Evolutionary conservation across 768 basidiomycete genomes (phyloP).

Genomic region (Scleroderma citrinum): DNA sequence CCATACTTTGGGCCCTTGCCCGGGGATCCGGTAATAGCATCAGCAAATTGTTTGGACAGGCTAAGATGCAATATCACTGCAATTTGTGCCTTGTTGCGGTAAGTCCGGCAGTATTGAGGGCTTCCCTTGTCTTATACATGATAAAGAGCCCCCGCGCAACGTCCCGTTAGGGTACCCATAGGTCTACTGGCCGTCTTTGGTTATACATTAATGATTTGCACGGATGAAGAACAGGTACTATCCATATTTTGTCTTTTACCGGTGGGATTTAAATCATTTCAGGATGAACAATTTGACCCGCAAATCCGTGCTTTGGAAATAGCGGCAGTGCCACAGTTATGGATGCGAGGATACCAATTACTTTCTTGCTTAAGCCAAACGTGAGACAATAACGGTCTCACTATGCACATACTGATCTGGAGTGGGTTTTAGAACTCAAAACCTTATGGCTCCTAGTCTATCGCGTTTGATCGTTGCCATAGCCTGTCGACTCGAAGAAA

Average conservation of each 20-base stretch:
- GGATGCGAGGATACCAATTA: slow-evolving; percentile 48
- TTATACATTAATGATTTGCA: slow-evolving; percentile 43
- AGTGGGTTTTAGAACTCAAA: slow-evolving; percentile 38
- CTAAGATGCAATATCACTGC: slow-evolving; percentile 48
- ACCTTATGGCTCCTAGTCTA: slow-evolving; percentile 50
- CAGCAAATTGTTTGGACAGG: slow-evolving; percentile 57
- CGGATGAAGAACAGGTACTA: slow-evolving; percentile 41
- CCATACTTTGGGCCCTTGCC: slow-evolving; percentile 11
- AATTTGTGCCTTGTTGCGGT: slow-evolving; percentile 55
- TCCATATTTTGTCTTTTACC: not conserved
- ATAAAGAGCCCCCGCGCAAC: slow-evolving; percentile 45
- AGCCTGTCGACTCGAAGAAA: slow-evolving; percentile 57
- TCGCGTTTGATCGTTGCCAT: slow-evolving; percentile 49
- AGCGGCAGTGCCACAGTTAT: slow-evolving; percentile 38
- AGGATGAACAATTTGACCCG: slow-evolving; percentile 51
- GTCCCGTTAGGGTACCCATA: slow-evolving; percentile 67
- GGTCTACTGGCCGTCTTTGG: slow-evolving; percentile 54
- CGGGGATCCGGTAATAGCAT: slow-evolving; percentile 42
- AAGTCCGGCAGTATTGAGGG: slow-evolving; percentile 1
- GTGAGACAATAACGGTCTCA: slow-evolving; percentile 30
- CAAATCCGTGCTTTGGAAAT: slow-evolving; percentile 50
- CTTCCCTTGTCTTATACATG: slow-evolving; percentile 2
- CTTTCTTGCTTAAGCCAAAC: slow-evolving; percentile 42
- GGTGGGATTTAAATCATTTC: not conserved
- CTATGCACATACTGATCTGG: not conserved